Conservation (phyloP, 202 grass and related monocot genomes). For the Zoysia matrella region DNA sequence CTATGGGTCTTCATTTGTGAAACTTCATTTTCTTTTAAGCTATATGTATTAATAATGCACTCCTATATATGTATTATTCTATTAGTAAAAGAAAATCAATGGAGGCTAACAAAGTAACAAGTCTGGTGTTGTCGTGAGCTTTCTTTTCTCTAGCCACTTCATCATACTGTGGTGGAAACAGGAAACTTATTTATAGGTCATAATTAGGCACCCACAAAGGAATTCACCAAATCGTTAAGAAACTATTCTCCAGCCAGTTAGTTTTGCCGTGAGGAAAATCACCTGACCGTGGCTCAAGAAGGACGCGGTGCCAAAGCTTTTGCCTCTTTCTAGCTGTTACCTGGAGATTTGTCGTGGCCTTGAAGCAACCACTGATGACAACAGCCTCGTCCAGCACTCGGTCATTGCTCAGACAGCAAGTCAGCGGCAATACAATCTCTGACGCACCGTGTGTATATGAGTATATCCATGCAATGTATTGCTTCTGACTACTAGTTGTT, state of each 20-base stretch:
- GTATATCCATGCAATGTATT: constrained; percentile 60
- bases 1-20: not conserved
- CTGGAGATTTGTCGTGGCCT: constrained; percentile 38
- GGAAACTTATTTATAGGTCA: constrained; percentile 13
- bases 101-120: not conserved
- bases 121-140: not conserved
- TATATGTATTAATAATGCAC: not conserved
- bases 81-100: constrained; percentile 15
- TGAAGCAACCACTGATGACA: constrained; percentile 49
- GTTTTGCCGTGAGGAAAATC: constrained; percentile 23
- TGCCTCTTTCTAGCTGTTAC: constrained; percentile 29
- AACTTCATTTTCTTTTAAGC: not conserved
- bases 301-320: constrained; percentile 50
- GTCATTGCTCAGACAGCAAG: constrained; percentile 43
- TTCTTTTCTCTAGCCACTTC: constrained; percentile 5
- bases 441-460: constrained; percentile 31
- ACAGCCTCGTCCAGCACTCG: constrained; percentile 33
- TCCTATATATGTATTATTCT: not conserved
- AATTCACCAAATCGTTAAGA: constrained; percentile 1
- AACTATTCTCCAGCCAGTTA: constrained; percentile 15
- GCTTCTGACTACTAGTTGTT: constrained; percentile 30
- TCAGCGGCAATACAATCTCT: constrained; percentile 14
- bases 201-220: constrained; percentile 38
- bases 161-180: constrained; percentile 20
- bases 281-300: constrained; percentile 22